Evolutionary conservation across 352 stramenopile species (phyloP), one percentile per base, ranked within the genome.

Genomic region (Elongisporangium prolatum): DNA sequence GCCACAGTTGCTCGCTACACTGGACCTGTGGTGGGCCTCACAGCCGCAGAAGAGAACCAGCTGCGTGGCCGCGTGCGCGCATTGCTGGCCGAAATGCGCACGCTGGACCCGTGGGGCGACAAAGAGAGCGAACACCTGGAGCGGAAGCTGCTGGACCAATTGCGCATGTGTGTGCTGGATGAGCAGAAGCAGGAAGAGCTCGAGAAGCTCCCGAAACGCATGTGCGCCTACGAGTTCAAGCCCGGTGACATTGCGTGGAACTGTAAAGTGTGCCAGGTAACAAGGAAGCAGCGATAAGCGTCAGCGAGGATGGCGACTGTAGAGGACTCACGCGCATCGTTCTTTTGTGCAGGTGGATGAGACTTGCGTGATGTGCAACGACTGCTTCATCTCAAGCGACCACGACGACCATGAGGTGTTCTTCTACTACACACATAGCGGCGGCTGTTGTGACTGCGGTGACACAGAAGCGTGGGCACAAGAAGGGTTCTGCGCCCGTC

Each of bases 361-460:
- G 67, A 96, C 86, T 40, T 99, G 97, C 67, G 96, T 99, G 16
- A 88, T 99, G 68, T 99, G 97, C 77, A 98, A 99, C 63, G 84
- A 96, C 52, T 99, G 97, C 77, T 99, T 98, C 67, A 92, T 98
- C 74, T 70, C 82, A 22, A 91, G 82, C 65, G 77, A 98, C 58
- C 97, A 99, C 65, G 82, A 98, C 48, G 91, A 89, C 64, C 92
- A 97, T 61, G 88, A 97, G 50, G 91, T 97, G 10, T 97, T 96
- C 58, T 97, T 98, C 57, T 98, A 98, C 70, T 96, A 97, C 60
- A 95, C 91, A 51, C 83, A 91, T 50, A 96, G 97, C 65, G 96
- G 96, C 16, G 97, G 96, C 25, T 99, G 97, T 77, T 99, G 97
- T 66, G 96, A 99, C 74, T 99, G 97, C 66, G 96, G 96, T 57